Conservation (phyloP, 805 yeast species). For the Candida fluviatilis region DNA sequence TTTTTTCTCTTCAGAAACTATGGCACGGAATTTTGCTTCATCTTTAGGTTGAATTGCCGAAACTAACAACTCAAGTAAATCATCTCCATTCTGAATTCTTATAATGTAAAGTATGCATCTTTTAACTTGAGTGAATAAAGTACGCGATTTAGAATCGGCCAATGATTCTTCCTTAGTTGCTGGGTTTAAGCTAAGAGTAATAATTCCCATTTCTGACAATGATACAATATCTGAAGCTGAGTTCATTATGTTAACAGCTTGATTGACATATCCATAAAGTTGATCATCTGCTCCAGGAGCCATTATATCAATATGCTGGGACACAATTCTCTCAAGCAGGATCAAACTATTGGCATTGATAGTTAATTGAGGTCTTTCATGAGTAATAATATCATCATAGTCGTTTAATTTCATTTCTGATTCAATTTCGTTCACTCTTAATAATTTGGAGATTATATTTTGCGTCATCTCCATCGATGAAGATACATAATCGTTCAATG, state of each 20-base stretch:
- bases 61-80: conserved; percentile 63
- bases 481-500: conserved; percentile 68
- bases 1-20: conserved; percentile 45
- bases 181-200: conserved; percentile 57
- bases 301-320: conserved; percentile 36
- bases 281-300: conserved; percentile 55
- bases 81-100: conserved; percentile 71
- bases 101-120: conserved; percentile 78
- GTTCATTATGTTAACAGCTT: conserved; percentile 36
- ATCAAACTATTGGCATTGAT: conserved; percentile 45
- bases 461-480: conserved; percentile 46
- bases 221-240: conserved; percentile 40
- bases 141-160: conserved; percentile 53
- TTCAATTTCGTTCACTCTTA: conserved; percentile 57
- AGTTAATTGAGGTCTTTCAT: conserved; percentile 42
- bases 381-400: conserved; percentile 61
- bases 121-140: conserved; percentile 72
- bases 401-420: conserved; percentile 55
- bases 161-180: conserved; percentile 42
- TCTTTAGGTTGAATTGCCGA: conserved; percentile 65
- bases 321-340: conserved; percentile 41
- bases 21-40: conserved; percentile 57
- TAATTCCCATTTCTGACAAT: conserved; percentile 47
- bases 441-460: conserved; percentile 41
- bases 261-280: conserved; percentile 39